A percentile compares a stretch with the other conserved stretches of the same genome.
Conservation (phyloP, 352 stramenopile species). For the Pythium rhizo-oryzae region DNA sequence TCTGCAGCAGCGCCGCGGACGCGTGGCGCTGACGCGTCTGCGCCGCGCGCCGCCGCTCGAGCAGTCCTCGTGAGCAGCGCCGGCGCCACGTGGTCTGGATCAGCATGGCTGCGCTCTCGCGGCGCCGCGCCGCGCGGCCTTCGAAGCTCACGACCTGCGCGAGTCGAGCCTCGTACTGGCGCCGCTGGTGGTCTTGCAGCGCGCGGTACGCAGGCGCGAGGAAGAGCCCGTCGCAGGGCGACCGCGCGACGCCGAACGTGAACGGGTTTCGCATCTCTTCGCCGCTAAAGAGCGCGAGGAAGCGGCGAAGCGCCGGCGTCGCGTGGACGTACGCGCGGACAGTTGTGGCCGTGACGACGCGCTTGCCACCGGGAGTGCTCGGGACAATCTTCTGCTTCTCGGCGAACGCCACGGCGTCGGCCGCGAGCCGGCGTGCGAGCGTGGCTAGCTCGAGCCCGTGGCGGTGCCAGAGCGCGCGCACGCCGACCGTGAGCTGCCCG, state of each 20-base stretch:
- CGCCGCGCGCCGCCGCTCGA: constrained; percentile 31
- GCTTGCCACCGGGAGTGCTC: background rate
- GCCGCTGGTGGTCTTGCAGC: constrained; percentile 31
- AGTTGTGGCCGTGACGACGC: constrained; percentile 24
- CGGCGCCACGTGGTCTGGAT: constrained; percentile 75
- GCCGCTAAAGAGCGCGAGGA: constrained; percentile 57
- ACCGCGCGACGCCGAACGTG: constrained; percentile 34
- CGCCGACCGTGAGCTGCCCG: constrained; percentile 48
- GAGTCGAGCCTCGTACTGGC: constrained; percentile 51
- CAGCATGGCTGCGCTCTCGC: constrained; percentile 43
- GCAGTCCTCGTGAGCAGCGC: constrained; percentile 38
- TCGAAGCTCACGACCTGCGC: constrained; percentile 56
- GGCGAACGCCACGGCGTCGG: constrained; percentile 22
- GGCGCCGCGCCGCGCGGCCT: constrained; percentile 37
- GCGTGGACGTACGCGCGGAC: constrained; percentile 38
- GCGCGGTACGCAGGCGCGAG: constrained; percentile 19
- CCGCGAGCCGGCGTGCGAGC: constrained; percentile 31
- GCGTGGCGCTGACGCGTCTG: constrained; percentile 44
- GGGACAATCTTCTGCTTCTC: too few species aligned
- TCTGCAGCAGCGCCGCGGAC: constrained; percentile 51
- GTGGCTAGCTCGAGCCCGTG: constrained; percentile 27
- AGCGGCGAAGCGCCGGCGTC: constrained; percentile 42
- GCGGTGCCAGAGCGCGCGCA: constrained; percentile 42
- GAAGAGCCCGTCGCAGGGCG: constrained; percentile 15
- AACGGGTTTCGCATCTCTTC: constrained; percentile 71